phyloP scores from a whole-genome alignment of 805 yeast species.

The Zygosaccharomyces rouxii region DNA sequence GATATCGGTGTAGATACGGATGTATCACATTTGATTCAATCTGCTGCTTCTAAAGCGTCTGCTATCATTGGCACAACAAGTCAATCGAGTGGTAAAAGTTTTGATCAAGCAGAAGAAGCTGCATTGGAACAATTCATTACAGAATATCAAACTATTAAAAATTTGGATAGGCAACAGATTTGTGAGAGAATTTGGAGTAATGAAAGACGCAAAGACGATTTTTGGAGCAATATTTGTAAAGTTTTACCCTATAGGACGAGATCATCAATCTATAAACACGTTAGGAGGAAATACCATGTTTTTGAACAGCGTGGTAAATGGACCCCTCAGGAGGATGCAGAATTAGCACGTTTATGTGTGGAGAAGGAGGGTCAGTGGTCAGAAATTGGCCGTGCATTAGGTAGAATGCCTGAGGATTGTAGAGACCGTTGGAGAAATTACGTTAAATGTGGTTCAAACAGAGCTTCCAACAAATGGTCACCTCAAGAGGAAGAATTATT shows the following conservation, averaged over 20 bases:
- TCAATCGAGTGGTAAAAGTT: constrained; percentile 34
- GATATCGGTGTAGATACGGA: constrained; percentile 26
- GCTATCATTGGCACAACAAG: constrained; percentile 29
- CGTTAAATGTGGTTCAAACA: constrained; percentile 78
- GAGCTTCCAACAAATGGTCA: constrained; percentile 79
- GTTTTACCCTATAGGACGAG: constrained; percentile 82
- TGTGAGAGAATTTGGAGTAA: constrained; percentile 86
- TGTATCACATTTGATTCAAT: constrained; percentile 40
- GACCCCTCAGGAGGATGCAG: constrained; percentile 76
- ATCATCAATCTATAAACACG: constrained; percentile 89
- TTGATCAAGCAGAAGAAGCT: constrained; percentile 49
- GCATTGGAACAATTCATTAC: constrained; percentile 70
- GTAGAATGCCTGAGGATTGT: constrained; percentile 97
- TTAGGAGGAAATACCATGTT: constrained; percentile 81
- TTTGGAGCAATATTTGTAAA: constrained; percentile 79
- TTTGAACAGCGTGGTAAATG: constrained; percentile 87
- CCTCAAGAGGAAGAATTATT: constrained; percentile 63
- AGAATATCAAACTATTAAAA: constrained; percentile 62
- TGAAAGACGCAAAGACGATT: constrained; percentile 76
- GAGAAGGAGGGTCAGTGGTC: constrained; percentile 86
- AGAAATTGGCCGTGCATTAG: constrained; percentile 69
- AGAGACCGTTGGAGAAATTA: constrained; percentile 96
- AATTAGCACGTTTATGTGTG: constrained; percentile 56
- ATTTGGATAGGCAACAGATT: constrained; percentile 59
- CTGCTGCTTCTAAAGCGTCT: constrained; percentile 44